A percentile compares a stretch with the other conserved stretches of the same genome.
Conservation (phyloP, 768 basidiomycete species). For the Dacryopinax primogenitus region DNA sequence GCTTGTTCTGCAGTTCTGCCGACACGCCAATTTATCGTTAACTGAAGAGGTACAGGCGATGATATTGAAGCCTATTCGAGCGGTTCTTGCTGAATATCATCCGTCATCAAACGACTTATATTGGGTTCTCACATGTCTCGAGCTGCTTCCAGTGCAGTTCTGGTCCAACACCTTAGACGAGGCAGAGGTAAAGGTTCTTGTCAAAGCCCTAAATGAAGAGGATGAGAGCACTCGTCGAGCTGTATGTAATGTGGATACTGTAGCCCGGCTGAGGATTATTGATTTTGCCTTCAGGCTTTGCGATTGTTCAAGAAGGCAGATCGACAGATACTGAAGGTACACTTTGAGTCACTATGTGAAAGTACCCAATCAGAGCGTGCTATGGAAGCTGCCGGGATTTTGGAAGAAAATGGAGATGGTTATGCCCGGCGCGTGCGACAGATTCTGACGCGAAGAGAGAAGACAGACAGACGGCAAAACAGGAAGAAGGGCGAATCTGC, state of each 20-base stretch:
- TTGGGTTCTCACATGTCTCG: not conserved
- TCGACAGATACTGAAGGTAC: conserved; percentile 41
- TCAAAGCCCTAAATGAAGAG: conserved; percentile 49
- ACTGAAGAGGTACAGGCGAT: not conserved
- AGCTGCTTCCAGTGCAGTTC: not conserved
- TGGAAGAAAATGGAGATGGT: conserved; percentile 30
- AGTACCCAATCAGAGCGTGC: conserved; percentile 14
- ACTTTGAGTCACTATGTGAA: conserved; percentile 37
- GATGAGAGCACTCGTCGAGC: conserved; percentile 47
- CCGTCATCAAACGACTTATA: not conserved
- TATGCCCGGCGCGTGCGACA: conserved; percentile 41
- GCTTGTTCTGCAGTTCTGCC: not conserved
- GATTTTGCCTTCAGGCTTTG: conserved; percentile 39
- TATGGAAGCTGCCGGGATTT: conserved; percentile 22
- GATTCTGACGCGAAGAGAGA: conserved; percentile 33
- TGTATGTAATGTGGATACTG: conserved; percentile 30
- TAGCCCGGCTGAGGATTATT: not conserved
- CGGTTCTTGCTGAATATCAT: not conserved
- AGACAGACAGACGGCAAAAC: conserved; percentile 26
- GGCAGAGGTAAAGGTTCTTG: conserved; percentile 59
- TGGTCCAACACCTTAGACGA: conserved; percentile 35
- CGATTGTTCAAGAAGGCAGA: conserved; percentile 48
- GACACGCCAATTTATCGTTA: not conserved
- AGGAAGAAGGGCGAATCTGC: conserved; percentile 16
- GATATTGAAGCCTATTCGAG: not conserved